These are phyloP conservation scores for Tetrahymena thermophila DNA, from an alignment of 73 alveolate species.

Conservation along the genomic window DNA sequence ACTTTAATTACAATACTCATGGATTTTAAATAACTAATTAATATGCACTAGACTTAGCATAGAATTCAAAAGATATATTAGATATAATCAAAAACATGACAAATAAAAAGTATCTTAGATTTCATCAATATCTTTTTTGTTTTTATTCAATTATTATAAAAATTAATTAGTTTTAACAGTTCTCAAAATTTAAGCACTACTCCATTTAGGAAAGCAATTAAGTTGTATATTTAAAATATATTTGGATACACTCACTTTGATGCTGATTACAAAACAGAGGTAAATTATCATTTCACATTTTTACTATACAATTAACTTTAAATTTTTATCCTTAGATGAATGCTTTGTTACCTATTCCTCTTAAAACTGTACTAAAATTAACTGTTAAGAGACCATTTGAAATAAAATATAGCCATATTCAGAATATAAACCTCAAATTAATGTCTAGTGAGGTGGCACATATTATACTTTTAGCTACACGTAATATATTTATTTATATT, in stretches of 20 bases:
- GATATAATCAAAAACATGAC: not conserved
- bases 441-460: not conserved
- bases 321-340: not conserved
- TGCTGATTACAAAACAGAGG: not conserved
- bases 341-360: not conserved
- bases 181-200: not conserved
- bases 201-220: not conserved
- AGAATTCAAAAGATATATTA: not conserved
- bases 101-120: not conserved
- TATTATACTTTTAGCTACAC: not conserved
- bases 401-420: not conserved
- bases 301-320: no score
- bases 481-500: not conserved
- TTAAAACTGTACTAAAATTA: not conserved
- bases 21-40: not conserved
- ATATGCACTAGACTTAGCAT: not conserved
- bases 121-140: no score
- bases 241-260: constrained; percentile 2
- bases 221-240: not conserved
- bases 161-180: not conserved
- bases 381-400: not conserved
- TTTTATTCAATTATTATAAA: not conserved
- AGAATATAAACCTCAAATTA: not conserved
- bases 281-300: not conserved
- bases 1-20: not conserved